Percentiles rank a stretch among this genome's conserved stretches.
These are phyloP conservation scores for Tricholoma furcatifolium DNA, from an alignment of 768 basidiomycete species.

Conservation along the genomic window DNA sequence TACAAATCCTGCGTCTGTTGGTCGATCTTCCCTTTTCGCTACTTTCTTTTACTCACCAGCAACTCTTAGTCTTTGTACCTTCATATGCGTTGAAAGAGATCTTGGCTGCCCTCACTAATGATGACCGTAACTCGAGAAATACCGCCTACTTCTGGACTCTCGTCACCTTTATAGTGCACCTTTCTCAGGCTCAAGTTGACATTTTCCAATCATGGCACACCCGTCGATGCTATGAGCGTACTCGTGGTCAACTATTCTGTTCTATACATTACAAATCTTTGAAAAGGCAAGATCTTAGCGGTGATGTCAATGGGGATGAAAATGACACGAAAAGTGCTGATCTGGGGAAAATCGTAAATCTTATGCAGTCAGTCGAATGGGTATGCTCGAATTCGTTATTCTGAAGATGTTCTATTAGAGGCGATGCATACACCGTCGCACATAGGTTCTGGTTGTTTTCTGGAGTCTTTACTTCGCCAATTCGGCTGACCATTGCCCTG, in stretches of 20 bases:
- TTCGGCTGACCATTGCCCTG: constrained; percentile 64
- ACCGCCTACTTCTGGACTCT: constrained; percentile 60
- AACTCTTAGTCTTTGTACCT: constrained; percentile 57
- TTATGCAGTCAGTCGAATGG: constrained; percentile 58
- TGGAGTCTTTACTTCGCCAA: constrained; percentile 57
- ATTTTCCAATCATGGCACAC: constrained; percentile 66
- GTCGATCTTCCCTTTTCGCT: constrained; percentile 12
- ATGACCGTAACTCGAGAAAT: constrained; percentile 37
- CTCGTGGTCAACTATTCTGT: constrained; percentile 71
- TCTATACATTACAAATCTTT: constrained; percentile 68
- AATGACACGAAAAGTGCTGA: constrained; percentile 47
- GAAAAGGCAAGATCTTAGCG: constrained; percentile 55
- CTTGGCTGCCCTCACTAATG: constrained; percentile 44
- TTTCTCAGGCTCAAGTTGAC: constrained; percentile 69
- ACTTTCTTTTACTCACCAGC: constrained; percentile 3
- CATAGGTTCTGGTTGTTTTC: constrained; percentile 76
- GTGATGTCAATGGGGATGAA: constrained; percentile 37
- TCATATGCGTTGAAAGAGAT: constrained; percentile 66
- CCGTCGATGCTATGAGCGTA: constrained; percentile 68
- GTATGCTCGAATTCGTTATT: background rate
- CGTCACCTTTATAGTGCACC: constrained; percentile 56
- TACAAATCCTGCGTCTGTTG: constrained; percentile 57
- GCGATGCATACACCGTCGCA: constrained; percentile 68
- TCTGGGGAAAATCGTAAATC: constrained; percentile 69
- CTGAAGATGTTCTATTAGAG: constrained; percentile 36